Percentiles rank a stretch among this genome's conserved stretches.
Evolutionary conservation across 495 filamentous ascomycete species (phyloP).

Genomic region (Penicillium cataractarum): DNA sequence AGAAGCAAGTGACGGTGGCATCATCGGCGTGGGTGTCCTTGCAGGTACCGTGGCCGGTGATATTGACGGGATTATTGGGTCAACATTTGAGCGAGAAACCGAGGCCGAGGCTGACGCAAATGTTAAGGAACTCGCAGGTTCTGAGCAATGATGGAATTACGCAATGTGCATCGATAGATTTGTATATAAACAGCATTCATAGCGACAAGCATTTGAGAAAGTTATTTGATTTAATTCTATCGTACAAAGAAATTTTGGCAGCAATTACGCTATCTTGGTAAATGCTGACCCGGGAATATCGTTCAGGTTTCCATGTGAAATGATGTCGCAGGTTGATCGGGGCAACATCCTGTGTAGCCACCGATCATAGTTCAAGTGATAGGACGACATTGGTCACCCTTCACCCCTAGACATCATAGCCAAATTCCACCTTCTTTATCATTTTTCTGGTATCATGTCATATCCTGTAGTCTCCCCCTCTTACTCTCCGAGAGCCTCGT

Average conservation of each 20-base stretch:
- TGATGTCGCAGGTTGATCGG: not conserved
- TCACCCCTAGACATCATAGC: not conserved
- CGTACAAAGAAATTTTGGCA: slow-evolving; percentile 15
- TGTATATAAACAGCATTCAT: not conserved
- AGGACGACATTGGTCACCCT: not conserved
- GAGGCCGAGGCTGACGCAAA: slow-evolving; percentile 2
- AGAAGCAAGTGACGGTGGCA: slow-evolving; percentile 70
- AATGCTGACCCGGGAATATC: slow-evolving; percentile 4
- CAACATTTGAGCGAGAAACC: slow-evolving; percentile 20
- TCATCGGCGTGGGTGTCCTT: slow-evolving; percentile 70
- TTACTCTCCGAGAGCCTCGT: slow-evolving; percentile 67
- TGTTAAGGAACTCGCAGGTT: not conserved
- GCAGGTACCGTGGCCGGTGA: slow-evolving; percentile 50
- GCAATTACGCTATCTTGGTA: not conserved
- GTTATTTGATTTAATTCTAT: slow-evolving; percentile 11
- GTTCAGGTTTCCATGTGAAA: not conserved
- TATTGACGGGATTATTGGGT: slow-evolving; percentile 37
- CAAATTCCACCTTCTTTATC: not conserved
- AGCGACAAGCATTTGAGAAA: slow-evolving; percentile 2
- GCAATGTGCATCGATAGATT: not conserved
- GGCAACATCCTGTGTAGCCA: not conserved
- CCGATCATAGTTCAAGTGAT: not conserved
- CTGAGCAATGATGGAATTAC: not conserved
- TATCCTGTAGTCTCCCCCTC: slow-evolving; percentile 7
- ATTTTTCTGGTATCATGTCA: not conserved